Base-by-base conservation (phyloP, 495 filamentous ascomycete genomes). In the Lasiosphaeris hirsuta region DNA sequence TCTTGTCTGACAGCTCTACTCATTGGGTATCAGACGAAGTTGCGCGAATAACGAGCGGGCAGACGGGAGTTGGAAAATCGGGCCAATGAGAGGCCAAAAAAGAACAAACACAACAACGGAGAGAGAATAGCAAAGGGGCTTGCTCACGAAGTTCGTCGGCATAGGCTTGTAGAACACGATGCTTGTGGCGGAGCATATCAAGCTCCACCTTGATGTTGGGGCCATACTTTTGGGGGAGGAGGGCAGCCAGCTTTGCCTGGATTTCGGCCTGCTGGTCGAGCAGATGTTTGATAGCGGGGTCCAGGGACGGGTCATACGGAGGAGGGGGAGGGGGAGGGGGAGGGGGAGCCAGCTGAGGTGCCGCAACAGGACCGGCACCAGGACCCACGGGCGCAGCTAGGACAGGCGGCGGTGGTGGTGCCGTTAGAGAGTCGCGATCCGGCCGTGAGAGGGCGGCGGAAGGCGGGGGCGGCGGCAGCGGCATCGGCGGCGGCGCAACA, bases 241-340 rank as follows among this genome's bases (percentile, higher is more conserved):
- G 56, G 56, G 67, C 70, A 52, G 72, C 72, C 50, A 79, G 69
- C 63, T 71, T 73, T 43, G 74, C 71, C 64, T 79, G 72, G 59
- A 80, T 79, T 56, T 79, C 77, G 63, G 69, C 74, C 67, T 76
- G 76, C 63, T 78, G 75, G 44, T 75, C 73, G 44, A 80, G 64
- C 43, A 80, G 62, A 35, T 69, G 67, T 66, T 67, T 69, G 65
- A 80, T 74, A 63, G 73, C 65, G 59, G 75, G 71, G 51, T 78
- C 76, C 61, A 76, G 59, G 49, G 70, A 69, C 42, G 70, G 63
- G 57, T 78, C 75, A 60, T 67, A 63, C 5, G 57, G 54, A n/a
- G 39, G 48, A 51, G 44, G 34, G 63, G 19, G 33, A 23, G 46
- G 33, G 46, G 30, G 46, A 38, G 57, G 46, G 19, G 43, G 30